Evolutionary conservation across 306 rosid species (phyloP), one percentile per base, ranked within the genome.

Genomic region (Lablab purpureus): DNA sequence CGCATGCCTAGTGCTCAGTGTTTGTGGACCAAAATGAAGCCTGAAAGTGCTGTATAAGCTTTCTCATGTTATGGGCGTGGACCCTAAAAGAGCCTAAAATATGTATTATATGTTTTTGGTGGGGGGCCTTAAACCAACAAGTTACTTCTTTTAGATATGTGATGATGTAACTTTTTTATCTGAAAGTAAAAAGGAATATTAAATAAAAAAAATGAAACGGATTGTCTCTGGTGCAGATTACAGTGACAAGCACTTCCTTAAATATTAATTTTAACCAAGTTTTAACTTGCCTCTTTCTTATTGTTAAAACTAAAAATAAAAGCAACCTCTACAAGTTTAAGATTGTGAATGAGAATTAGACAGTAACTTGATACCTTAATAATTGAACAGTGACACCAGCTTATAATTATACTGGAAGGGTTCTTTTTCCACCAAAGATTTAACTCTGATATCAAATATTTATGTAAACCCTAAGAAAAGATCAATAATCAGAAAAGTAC

Each of bases 11-110:
- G 77, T 69, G 77, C 71, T 69, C 55, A 37, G 46, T 80, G 64
- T 51, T 41, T 25, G 83, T 78, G 83, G 86, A 78, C 86, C 86
- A 78, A 78, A 71, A 66, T 73, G 73, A 66, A 67, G 71, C 77
- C 80, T 74, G 3, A 81, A 79, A 79, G 72, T 79, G 65, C 9
- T 21, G 34, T 59, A 25, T 17, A 10, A 8, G n/a, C 10, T 15
- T 75, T 65, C 15, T 6, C 74, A 77, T 52, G 30, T 66, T 40
- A 3, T 17, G 46, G 19, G 40, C 15, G 43, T 66, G 75, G 75
- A 77, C 81, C 82, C 73, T 52, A n/a, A 56, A 0, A 19, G 64
- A 52, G 32, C 71, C 71, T 41, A 74, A 43, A 32, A 13, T 46
- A 64, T 46, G 54, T 25, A 11, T 75, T 75, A 12, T 54, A 25